phyloP scores from a whole-genome alignment of 805 yeast species.

The Clavispora carvajalis region DNA sequence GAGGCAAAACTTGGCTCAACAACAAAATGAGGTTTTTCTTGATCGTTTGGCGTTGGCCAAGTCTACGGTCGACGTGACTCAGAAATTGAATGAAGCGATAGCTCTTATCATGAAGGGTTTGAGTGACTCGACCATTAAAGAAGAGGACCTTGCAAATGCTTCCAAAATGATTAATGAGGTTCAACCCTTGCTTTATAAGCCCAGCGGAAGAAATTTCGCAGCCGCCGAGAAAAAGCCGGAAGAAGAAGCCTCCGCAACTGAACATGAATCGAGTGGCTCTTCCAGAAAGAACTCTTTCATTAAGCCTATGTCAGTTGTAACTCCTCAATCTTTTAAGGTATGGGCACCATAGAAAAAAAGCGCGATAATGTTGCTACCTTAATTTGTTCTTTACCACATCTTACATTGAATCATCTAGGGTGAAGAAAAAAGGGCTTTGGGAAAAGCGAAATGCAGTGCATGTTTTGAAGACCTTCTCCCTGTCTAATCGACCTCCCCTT shows the following conservation, averaged over 20 bases:
- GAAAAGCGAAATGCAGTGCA: too few relatives aligned
- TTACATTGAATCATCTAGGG: too few relatives aligned
- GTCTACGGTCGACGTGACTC: constrained; percentile 46
- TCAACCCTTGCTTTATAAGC: constrained; percentile 29
- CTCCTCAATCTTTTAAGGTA: constrained; percentile 40
- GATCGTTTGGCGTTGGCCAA: constrained; percentile 65
- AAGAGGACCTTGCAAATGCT: constrained; percentile 10
- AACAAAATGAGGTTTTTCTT: constrained; percentile 61
- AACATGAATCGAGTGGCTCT: constrained; percentile 3
- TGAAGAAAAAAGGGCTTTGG: too few relatives aligned
- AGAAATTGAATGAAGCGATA: constrained; percentile 40
- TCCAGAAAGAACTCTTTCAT: constrained; percentile 6
- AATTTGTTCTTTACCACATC: not conserved
- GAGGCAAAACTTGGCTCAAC: constrained; percentile 51
- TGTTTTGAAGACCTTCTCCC: too few relatives aligned
- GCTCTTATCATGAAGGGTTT: constrained; percentile 8
- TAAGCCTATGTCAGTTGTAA: constrained; percentile 35
- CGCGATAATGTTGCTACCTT: too few relatives aligned
- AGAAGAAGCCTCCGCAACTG: constrained; percentile 5
- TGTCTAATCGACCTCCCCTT: too few relatives aligned
- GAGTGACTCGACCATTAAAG: constrained; percentile 8
- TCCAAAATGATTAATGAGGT: constrained; percentile 25
- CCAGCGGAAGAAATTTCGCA: constrained; percentile 22
- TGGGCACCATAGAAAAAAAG: constrained; percentile 35
- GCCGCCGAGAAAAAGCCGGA: constrained; percentile 7